These are phyloP conservation scores for Aspergillus persii DNA, from an alignment of 2,329 filamentous ascomycete genomes.

Conservation along the genomic window DNA sequence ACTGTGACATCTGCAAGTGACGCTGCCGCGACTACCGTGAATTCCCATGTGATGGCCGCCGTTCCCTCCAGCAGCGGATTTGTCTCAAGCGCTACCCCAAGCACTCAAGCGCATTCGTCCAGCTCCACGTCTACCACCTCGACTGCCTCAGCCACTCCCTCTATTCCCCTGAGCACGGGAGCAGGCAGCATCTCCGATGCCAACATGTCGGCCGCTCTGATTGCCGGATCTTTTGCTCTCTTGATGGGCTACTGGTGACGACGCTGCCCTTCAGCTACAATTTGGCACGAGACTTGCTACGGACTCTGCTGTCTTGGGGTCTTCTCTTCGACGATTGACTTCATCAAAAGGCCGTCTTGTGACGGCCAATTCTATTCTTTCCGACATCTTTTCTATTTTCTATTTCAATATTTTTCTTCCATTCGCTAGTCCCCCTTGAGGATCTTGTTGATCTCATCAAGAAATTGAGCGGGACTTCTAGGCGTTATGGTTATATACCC, in stretches of 20 bases:
- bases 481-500: conserved; percentile 22
- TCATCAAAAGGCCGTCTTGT: not conserved
- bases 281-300: too few species aligned
- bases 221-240: conserved; percentile 39
- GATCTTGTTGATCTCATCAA: conserved; percentile 8
- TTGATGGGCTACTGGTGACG: conserved; percentile 37
- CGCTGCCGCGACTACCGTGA: conserved; percentile 15
- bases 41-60: conserved; percentile 29
- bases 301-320: too few species aligned
- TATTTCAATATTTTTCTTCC: conserved; percentile 13
- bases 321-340: not conserved
- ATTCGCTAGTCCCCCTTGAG: not conserved
- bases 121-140: conserved; percentile 14
- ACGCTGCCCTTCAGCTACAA: not conserved
- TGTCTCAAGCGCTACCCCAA: not conserved
- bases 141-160: conserved; percentile 13
- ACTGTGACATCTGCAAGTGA: conserved; percentile 33
- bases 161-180: conserved; percentile 13
- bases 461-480: conserved; percentile 7
- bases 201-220: conserved; percentile 30
- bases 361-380: not conserved
- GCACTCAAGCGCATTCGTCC: not conserved
- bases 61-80: conserved; percentile 10
- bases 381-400: conserved; percentile 13
- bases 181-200: conserved; percentile 20